Conservation (phyloP, 75 land plant species). For the Picea glauca region DNA sequence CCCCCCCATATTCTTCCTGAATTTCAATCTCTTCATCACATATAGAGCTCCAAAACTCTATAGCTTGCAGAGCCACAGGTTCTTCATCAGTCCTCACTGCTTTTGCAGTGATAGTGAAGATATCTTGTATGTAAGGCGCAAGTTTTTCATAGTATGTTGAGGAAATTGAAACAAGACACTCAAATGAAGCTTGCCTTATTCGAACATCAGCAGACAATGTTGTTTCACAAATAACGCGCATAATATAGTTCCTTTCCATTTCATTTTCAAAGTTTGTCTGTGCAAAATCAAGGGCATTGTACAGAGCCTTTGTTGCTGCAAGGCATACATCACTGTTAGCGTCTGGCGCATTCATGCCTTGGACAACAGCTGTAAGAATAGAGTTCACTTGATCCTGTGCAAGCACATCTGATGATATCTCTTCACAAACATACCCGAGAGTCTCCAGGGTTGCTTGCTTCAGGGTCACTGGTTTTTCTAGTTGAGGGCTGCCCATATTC, state of each 20-base stretch:
- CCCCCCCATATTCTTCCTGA: conserved; percentile 38
- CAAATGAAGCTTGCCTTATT: conserved; percentile 67
- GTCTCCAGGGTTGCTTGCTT: conserved; percentile 77
- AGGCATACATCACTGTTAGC: conserved; percentile 50
- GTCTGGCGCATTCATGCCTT: conserved; percentile 54
- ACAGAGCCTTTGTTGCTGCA: conserved; percentile 66
- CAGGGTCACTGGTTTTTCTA: conserved; percentile 23
- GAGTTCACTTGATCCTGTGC: conserved; percentile 75
- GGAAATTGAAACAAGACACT: conserved; percentile 67
- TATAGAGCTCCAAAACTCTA: conserved; percentile 76
- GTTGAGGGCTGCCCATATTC: conserved; percentile 47
- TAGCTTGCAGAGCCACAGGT: conserved; percentile 70
- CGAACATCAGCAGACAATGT: conserved; percentile 49
- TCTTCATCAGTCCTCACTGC: conserved; percentile 62
- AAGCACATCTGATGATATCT: conserved; percentile 59
- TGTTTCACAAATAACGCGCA: conserved; percentile 74
- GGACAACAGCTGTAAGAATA: conserved; percentile 80
- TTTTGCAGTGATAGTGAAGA: conserved; percentile 58
- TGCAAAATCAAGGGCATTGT: conserved; percentile 82
- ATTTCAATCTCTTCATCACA: conserved; percentile 82
- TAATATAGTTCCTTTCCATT: conserved; percentile 69
- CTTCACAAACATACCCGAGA: conserved; percentile 83
- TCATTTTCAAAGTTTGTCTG: conserved; percentile 79
- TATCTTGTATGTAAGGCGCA: conserved; percentile 57
- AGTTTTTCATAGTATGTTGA: conserved; percentile 65